phyloP scores from a whole-genome alignment of 441 rosid species.

The Lepidium campestre region DNA sequence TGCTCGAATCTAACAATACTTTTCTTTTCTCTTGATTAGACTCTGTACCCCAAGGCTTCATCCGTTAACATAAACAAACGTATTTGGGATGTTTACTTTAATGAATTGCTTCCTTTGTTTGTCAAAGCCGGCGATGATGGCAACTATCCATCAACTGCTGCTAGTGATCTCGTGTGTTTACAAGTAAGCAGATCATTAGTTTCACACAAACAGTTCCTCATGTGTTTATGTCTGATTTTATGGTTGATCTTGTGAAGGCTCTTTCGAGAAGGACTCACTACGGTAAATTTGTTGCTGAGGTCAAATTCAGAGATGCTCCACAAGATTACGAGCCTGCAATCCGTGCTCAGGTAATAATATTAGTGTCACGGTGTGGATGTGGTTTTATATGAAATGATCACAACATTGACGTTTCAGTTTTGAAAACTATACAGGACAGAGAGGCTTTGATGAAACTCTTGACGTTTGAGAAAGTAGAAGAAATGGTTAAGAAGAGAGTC shows the following conservation, averaged over 20 bases:
- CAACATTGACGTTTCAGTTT: background rate
- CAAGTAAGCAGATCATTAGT: constrained; percentile 39
- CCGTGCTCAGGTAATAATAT: constrained; percentile 52
- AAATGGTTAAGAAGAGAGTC: constrained; percentile 74
- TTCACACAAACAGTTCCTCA: background rate
- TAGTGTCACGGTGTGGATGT: background rate
- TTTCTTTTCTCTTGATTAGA: constrained; percentile 25
- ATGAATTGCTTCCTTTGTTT: constrained; percentile 65
- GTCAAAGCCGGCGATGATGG: constrained; percentile 69
- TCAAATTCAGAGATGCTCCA: constrained; percentile 64
- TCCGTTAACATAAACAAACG: constrained; percentile 55
- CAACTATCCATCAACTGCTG: constrained; percentile 62
- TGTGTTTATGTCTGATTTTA: background rate
- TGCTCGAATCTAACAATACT: background rate
- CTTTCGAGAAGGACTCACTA: constrained; percentile 84
- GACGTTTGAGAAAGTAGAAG: constrained; percentile 66
- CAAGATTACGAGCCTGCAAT: constrained; percentile 65
- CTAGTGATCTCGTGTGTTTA: constrained; percentile 61
- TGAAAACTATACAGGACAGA: constrained; percentile 40
- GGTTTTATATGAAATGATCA: background rate
- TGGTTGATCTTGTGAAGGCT: constrained; percentile 38
- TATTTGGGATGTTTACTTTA: constrained; percentile 63
- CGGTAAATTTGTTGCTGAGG: constrained; percentile 87
- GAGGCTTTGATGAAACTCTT: constrained; percentile 63
- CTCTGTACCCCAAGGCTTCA: constrained; percentile 55